A percentile compares a stretch with the other conserved stretches of the same genome.
phyloP scores from a whole-genome alignment of 371 early-diverging fungal species.

The Sanchytrium tribonematis region DNA sequence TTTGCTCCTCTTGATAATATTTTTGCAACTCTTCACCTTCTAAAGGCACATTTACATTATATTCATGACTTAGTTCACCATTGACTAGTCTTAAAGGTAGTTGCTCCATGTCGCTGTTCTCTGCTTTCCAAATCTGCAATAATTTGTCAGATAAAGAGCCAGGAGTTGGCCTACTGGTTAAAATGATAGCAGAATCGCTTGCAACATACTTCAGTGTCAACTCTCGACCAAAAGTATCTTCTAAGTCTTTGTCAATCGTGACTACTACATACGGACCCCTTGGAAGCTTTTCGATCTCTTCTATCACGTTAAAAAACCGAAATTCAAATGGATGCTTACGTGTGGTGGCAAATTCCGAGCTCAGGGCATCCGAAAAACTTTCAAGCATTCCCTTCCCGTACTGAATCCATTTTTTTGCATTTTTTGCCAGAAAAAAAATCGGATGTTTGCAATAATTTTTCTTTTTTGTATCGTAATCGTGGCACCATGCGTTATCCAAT shows the following conservation, averaged over 20 bases:
- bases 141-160: background rate
- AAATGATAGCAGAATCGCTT: background rate
- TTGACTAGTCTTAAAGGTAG: background rate
- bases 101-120: background rate
- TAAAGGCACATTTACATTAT: background rate
- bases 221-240: background rate
- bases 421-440: background rate
- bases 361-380: background rate
- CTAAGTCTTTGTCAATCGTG: background rate
- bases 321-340: conserved; percentile 1
- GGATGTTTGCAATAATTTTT: background rate
- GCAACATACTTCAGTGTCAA: background rate
- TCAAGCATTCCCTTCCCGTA: background rate
- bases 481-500: background rate
- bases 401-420: background rate
- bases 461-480: background rate
- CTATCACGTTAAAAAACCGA: background rate
- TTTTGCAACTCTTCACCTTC: background rate
- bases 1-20: background rate
- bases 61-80: background rate
- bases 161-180: background rate
- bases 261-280: background rate
- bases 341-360: background rate
- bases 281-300: background rate
- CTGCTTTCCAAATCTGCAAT: background rate